A percentile compares a stretch with the other conserved stretches of the same genome.
These are phyloP conservation scores for Hymenoscyphus fraxineus DNA, from an alignment of 2,329 filamentous ascomycete genomes.

Conservation along the genomic window DNA sequence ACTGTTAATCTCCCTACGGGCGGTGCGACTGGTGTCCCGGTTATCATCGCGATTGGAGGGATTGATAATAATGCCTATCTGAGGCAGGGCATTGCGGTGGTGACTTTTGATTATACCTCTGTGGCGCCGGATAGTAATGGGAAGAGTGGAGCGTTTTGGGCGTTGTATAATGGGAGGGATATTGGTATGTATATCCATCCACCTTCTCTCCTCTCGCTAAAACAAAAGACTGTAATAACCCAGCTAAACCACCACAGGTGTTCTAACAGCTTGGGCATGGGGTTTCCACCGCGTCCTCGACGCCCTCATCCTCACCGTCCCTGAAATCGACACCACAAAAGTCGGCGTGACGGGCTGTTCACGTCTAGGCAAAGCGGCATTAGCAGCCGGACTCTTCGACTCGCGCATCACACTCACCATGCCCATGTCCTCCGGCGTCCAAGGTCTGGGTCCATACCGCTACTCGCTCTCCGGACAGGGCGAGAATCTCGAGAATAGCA, in stretches of 20 bases:
- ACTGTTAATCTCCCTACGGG: conserved; percentile 41
- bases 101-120: conserved; percentile 46
- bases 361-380: conserved; percentile 36
- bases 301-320: conserved; percentile 36
- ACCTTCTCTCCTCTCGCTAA: not conserved
- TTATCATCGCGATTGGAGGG: conserved; percentile 49
- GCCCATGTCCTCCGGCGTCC: conserved; percentile 36
- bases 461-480: conserved; percentile 42
- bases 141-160: conserved; percentile 48
- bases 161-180: conserved; percentile 45
- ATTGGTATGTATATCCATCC: conserved; percentile 38
- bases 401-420: conserved; percentile 37
- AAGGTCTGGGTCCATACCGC: conserved; percentile 36
- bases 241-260: conserved; percentile 25
- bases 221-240: not conserved
- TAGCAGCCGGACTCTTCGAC: conserved; percentile 37
- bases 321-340: conserved; percentile 35
- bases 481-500: conserved; percentile 41
- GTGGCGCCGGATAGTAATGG: conserved; percentile 48
- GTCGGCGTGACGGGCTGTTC: conserved; percentile 37
- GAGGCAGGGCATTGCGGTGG: conserved; percentile 45
- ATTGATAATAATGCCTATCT: conserved; percentile 47
- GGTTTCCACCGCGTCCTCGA: conserved; percentile 39
- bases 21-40: conserved; percentile 37
- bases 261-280: conserved; percentile 38